Percentiles rank a stretch among this genome's conserved stretches.
Evolutionary conservation across 495 filamentous ascomycete species (phyloP).

Genomic region (Xylaria sp.): DNA sequence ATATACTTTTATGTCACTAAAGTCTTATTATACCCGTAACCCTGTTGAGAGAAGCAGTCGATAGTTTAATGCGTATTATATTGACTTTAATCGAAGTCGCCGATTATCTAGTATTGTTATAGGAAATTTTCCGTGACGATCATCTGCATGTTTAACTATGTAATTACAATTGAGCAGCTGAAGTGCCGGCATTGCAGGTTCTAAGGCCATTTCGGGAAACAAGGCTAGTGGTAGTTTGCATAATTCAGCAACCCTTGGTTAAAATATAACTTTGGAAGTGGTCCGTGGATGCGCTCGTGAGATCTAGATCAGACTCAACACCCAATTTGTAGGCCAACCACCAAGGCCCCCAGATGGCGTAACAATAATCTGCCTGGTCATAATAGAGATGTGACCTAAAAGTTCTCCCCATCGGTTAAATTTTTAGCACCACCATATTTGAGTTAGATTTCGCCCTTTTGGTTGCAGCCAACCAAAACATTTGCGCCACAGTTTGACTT

Average conservation of each 20-base stretch:
- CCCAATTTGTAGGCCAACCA: not conserved
- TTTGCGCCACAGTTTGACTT: not conserved
- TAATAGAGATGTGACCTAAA: not conserved
- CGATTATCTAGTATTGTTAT: not conserved
- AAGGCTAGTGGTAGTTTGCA: not conserved
- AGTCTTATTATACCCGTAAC: not conserved
- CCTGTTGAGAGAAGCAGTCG: not conserved
- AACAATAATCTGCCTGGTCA: not conserved
- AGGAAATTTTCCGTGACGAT: slow-evolving; percentile 5
- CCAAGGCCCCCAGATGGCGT: not conserved
- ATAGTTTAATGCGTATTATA: slow-evolving; percentile 19
- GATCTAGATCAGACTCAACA: not conserved
- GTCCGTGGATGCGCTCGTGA: not conserved
- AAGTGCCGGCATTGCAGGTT: slow-evolving; percentile 5
- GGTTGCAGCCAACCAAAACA: not conserved
- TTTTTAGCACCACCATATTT: not conserved
- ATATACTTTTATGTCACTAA: not conserved
- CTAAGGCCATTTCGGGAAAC: not conserved
- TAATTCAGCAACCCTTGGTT: not conserved
- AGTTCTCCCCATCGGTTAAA: not conserved
- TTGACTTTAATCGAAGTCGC: slow-evolving; percentile 2
- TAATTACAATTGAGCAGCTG: slow-evolving; percentile 15
- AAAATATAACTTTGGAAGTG: not conserved
- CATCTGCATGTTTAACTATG: not conserved
- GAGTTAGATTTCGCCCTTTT: not conserved